Evolutionary conservation across 805 yeast species (phyloP).

Genomic region (Myxozyma melibiosi): DNA sequence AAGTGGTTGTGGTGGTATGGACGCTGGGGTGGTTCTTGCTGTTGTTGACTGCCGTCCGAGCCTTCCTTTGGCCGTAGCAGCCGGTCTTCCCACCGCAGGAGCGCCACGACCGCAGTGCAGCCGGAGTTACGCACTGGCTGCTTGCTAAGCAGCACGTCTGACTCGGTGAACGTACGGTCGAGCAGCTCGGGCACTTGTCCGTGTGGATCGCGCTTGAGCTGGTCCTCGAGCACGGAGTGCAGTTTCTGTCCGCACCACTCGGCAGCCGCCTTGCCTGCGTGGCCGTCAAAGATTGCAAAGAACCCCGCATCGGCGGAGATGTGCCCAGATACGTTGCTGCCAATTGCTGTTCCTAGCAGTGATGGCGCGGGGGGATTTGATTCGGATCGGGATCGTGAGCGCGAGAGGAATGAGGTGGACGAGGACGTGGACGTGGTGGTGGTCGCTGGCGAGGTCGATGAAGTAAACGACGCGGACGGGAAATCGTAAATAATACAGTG

Average conservation of each 20-base stretch:
- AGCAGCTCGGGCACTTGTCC: constrained; percentile 65
- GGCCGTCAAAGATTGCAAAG: constrained; percentile 95
- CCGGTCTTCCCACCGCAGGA: constrained; percentile 73
- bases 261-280: constrained; percentile 91
- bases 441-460: neutral
- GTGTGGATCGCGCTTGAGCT: constrained; percentile 37
- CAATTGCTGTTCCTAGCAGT: neutral
- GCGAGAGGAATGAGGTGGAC: neutral
- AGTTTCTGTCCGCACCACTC: constrained; percentile 91
- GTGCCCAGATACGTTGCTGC: constrained; percentile 17
- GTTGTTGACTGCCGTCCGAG: neutral
- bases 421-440: neutral
- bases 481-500: constrained; percentile 91
- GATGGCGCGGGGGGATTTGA: constrained; percentile 10
- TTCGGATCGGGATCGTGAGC: constrained; percentile 5
- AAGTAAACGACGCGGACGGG: constrained; percentile 45
- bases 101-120: constrained; percentile 93
- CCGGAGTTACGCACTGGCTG: constrained; percentile 77
- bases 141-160: constrained; percentile 67
- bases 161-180: constrained; percentile 68
- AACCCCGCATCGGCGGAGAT: constrained; percentile 74
- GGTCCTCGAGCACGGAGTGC: constrained; percentile 58
- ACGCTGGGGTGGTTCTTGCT: constrained; percentile 7
- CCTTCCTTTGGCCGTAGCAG: neutral
- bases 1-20: constrained; percentile 25